phyloP scores from a whole-genome alignment of 2,329 filamentous ascomycete species.

The Fusarium fracticaudum region DNA sequence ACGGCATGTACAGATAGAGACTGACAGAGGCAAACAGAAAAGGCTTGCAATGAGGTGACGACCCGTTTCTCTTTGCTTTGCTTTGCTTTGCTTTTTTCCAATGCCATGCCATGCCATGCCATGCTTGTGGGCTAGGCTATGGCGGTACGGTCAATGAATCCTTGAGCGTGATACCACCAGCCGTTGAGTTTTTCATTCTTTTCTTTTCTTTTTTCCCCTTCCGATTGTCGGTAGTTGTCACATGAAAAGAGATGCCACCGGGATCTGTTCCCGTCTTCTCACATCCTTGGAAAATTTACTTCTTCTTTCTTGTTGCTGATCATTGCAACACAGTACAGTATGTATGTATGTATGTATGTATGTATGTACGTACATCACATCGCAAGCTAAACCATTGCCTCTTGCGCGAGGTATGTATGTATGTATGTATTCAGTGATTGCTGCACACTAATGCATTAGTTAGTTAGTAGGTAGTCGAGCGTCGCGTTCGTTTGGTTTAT shows the following conservation, averaged over 20 bases:
- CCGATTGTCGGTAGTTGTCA: conserved; percentile 39
- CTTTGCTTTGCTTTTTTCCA: conserved; percentile 27
- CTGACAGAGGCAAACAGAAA: neutral
- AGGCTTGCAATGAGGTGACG: conserved; percentile 21
- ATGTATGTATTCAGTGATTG: neutral
- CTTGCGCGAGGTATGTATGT: neutral
- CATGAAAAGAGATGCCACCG: conserved; percentile 11
- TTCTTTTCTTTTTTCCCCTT: conserved; percentile 32
- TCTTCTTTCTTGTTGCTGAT: conserved; percentile 7
- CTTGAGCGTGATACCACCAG: conserved; percentile 33
- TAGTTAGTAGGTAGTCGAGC: neutral
- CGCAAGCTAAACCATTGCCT: conserved; percentile 28
- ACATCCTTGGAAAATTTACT: neutral
- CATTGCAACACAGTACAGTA: neutral
- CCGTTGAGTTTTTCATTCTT: conserved; percentile 18
- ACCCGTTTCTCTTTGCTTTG: conserved; percentile 30
- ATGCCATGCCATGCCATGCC: neutral
- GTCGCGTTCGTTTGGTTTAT: neutral
- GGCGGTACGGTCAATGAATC: conserved; percentile 20
- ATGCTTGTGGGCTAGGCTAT: conserved; percentile 21
- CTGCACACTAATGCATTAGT: conserved; percentile 8
- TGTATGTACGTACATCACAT: neutral
- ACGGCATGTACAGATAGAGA: neutral
- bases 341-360: too few relatives aligned
- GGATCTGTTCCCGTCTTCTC: neutral